These are phyloP conservation scores for Euphorbia celastroides DNA, from an alignment of 441 rosid species.

Conservation along the genomic window DNA sequence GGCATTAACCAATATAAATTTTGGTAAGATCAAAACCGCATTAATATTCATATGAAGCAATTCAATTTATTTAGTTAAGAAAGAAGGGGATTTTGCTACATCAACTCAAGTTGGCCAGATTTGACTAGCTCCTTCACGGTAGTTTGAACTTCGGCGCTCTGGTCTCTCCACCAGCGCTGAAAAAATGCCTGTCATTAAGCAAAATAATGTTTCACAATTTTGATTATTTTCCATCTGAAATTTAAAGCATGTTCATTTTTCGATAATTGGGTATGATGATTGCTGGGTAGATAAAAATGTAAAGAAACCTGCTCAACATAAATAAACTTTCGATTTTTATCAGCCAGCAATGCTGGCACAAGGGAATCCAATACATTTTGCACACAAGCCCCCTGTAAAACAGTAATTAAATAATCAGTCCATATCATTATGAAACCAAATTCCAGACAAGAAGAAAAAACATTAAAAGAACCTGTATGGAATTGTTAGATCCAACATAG, in stretches of 20 bases:
- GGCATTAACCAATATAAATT: not conserved
- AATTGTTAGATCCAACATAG: slow-evolving; percentile 98
- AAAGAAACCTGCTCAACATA: slow-evolving; percentile 70
- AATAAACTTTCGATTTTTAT: slow-evolving; percentile 85
- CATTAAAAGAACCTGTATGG: slow-evolving; percentile 61
- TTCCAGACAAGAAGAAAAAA: not conserved
- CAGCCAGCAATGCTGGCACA: slow-evolving; percentile 77
- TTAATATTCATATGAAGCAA: not conserved
- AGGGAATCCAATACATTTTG: slow-evolving; percentile 86
- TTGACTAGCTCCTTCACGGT: slow-evolving; percentile 55
- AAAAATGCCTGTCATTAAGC: slow-evolving; percentile 73
- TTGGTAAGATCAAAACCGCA: not conserved
- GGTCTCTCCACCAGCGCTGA: slow-evolving; percentile 97
- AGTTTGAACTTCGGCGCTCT: slow-evolving; percentile 52
- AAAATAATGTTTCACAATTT: not conserved
- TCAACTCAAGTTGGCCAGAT: slow-evolving; percentile 89
- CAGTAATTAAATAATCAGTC: slow-evolving; percentile 3
- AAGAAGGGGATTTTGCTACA: slow-evolving; percentile 35
- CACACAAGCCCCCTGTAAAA: slow-evolving; percentile 82
- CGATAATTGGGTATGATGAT: not conserved
- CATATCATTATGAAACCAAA: not conserved
- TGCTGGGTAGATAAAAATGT: not conserved
- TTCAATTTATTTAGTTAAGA: not conserved
- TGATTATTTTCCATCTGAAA: not conserved
- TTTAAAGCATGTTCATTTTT: not conserved